phyloP scores from a whole-genome alignment of 257 asterid species.

The Petrea volubilis region DNA sequence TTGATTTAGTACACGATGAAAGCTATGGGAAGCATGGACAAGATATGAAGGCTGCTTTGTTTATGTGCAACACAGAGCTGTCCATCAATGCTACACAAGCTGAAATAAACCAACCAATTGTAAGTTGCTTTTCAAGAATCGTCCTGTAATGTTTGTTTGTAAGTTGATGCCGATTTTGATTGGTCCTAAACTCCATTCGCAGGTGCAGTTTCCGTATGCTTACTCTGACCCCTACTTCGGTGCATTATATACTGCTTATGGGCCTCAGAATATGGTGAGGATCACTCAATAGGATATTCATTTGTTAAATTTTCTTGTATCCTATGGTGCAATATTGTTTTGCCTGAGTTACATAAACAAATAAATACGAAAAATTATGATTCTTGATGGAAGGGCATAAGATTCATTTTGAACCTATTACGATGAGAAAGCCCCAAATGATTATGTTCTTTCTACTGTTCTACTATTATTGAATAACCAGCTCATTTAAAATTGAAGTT shows the following conservation, averaged over 20 bases:
- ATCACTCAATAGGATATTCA: not conserved
- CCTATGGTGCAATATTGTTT: not conserved
- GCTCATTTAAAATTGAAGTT: too few species aligned
- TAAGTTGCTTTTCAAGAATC: slow-evolving; percentile 34
- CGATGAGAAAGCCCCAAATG: too few species aligned
- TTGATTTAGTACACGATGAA: slow-evolving; percentile 48
- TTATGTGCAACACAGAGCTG: slow-evolving; percentile 46
- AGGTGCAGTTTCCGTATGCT: slow-evolving; percentile 57
- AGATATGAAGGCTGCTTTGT: slow-evolving; percentile 48
- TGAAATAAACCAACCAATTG: slow-evolving; percentile 63
- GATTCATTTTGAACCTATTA: not conserved
- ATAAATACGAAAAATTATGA: too few species aligned
- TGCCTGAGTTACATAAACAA: not conserved
- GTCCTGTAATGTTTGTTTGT: not conserved
- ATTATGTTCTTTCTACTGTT: too few species aligned
- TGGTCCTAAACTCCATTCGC: slow-evolving; percentile 11
- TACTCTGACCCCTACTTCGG: slow-evolving; percentile 68
- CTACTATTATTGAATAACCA: too few species aligned
- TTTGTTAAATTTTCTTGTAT: not conserved
- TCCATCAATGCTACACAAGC: slow-evolving; percentile 45
- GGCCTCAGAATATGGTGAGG: slow-evolving; percentile 73
- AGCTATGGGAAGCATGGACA: slow-evolving; percentile 48
- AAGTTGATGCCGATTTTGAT: slow-evolving; percentile 16
- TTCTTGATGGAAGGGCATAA: not conserved
- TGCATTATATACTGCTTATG: slow-evolving; percentile 67